Evolutionary conservation across 306 rosid genomes (phyloP).

Genomic region (Citrullus amarus): DNA sequence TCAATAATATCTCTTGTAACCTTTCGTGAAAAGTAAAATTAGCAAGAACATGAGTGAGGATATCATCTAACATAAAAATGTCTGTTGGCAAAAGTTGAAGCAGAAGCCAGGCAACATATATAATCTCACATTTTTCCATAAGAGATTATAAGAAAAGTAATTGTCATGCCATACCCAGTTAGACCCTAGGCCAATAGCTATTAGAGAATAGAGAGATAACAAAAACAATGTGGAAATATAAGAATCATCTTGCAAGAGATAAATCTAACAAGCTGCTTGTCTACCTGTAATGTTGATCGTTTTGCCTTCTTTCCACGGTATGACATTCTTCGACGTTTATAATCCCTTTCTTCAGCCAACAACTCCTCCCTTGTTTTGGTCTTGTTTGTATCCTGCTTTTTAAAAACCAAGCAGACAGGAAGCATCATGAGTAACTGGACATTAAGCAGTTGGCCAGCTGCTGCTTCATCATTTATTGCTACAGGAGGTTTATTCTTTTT

Average conservation of each 20-base stretch:
- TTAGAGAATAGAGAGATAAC: background rate
- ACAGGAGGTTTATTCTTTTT: background rate
- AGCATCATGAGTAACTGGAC: background rate
- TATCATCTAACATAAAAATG: background rate
- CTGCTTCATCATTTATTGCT: background rate
- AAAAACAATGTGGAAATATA: background rate
- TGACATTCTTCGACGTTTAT: constrained; percentile 89
- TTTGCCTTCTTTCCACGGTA: constrained; percentile 89
- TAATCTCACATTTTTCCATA: background rate
- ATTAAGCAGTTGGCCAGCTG: background rate
- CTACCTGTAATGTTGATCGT: constrained; percentile 61
- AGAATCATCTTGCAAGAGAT: background rate
- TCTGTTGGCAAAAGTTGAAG: background rate
- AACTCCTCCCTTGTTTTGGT: constrained; percentile 75
- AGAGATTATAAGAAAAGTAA: background rate
- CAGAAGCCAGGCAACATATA: background rate
- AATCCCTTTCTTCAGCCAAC: constrained; percentile 92
- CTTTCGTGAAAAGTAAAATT: constrained; percentile 20
- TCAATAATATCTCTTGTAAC: constrained; percentile 68
- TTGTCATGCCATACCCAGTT: background rate
- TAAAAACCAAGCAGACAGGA: background rate
- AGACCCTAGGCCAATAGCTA: background rate
- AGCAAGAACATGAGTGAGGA: background rate
- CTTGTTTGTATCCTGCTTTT: constrained; percentile 39
- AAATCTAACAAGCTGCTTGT: constrained; percentile 2